These are phyloP conservation scores for Fusarium neocosmosporiellum DNA, from an alignment of 2,329 filamentous ascomycete genomes.

Conservation along the genomic window DNA sequence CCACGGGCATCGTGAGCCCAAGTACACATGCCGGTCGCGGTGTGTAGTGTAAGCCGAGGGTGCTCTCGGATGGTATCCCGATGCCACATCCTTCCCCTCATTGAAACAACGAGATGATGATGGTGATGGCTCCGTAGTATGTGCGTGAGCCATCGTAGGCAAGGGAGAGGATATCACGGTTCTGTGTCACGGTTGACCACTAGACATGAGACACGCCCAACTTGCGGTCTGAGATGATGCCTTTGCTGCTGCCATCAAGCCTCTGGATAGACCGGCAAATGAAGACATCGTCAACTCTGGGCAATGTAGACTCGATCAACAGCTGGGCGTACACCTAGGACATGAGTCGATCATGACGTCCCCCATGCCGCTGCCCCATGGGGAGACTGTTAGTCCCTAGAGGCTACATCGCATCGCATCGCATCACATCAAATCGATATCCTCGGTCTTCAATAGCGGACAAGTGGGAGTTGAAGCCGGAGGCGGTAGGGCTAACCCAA, in stretches of 20 bases:
- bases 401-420: background rate
- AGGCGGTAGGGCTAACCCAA: conserved; percentile 7
- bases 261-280: background rate
- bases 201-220: background rate
- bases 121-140: conserved; percentile 6
- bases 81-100: background rate
- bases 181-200: background rate
- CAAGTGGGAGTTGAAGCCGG: conserved; percentile 13
- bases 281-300: background rate
- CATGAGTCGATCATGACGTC: conserved; percentile 15
- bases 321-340: background rate
- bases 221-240: background rate
- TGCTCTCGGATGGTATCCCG: conserved; percentile 13
- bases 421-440: background rate
- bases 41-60: conserved; percentile 3
- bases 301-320: background rate
- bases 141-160: background rate
- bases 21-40: background rate
- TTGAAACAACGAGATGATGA: conserved; percentile 9
- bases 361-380: background rate
- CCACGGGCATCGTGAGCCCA: background rate
- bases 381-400: background rate
- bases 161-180: background rate
- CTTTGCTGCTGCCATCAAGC: background rate
- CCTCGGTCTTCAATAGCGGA: conserved; percentile 19